Conservation (phyloP, 257 asterid species). For the Handroanthus guayacan region DNA sequence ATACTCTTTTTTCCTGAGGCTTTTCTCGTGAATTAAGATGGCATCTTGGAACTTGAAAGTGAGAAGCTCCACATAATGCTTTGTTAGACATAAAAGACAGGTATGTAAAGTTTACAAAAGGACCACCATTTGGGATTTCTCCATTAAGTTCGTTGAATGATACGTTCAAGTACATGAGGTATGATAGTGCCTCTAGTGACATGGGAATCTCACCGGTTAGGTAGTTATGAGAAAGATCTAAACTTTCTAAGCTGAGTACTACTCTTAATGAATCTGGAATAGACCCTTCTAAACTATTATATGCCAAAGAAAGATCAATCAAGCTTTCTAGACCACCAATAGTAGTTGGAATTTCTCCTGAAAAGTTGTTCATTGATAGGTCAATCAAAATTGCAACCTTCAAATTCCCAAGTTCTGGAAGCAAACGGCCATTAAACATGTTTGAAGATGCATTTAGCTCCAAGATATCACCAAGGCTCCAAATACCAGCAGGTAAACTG, state of each 20-base stretch:
- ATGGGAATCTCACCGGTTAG: background rate
- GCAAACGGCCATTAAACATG: background rate
- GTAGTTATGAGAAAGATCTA: background rate
- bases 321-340: background rate
- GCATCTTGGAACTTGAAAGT: background rate
- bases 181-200: background rate
- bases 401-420: background rate
- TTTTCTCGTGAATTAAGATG: background rate
- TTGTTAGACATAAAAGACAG: background rate
- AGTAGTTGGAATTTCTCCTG: background rate
- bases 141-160: slow-evolving; percentile 22
- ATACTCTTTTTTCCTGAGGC: too few species aligned
- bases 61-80: background rate
- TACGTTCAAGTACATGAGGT: slow-evolving; percentile 1
- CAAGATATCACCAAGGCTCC: slow-evolving; percentile 13
- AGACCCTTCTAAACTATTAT: background rate
- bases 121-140: slow-evolving; percentile 11
- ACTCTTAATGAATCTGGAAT: background rate
- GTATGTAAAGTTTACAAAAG: background rate
- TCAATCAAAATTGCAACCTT: background rate
- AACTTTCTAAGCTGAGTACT: background rate
- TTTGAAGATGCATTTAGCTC: slow-evolving; percentile 10
- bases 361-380: slow-evolving; percentile 11
- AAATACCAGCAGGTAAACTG: slow-evolving; percentile 16
- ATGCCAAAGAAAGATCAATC: slow-evolving; percentile 17